Evolutionary conservation across 768 basidiomycete genomes (phyloP), one percentile per base, ranked within the genome.

Genomic region (Auriscalpium microsporum): DNA sequence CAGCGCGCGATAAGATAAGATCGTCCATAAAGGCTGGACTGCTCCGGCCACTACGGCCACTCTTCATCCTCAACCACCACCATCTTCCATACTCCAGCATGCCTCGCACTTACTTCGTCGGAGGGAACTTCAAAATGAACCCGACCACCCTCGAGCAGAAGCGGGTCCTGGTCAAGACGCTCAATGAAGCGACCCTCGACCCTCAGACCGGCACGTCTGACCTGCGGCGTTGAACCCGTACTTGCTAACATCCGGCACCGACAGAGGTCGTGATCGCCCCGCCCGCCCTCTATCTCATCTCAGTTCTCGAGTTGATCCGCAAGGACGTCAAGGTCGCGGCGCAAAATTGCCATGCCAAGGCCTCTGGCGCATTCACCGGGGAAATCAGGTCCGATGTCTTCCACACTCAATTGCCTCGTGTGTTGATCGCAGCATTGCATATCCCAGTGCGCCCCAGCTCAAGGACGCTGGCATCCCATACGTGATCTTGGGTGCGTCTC

Each of bases 41-140:
- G 28, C 28, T 28, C 28, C 28, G 28, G 28, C 28, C 28, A 5
- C 28, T 28, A 28, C 28, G 28, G 28, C 28, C 28, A 28, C 28
- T 28, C 28, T 28, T 28, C 28, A 28, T 28, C 7, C 7, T 28
- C 28, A 28, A 28, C 28, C 28, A 28, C 40, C 40, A 11, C 40
- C 40, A 42, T 42, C 40, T 9, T 13, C 17, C 49, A n/a, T 50
- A 8, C 16, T 19, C 58, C 33, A 54, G 50, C 40, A 87, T 88
- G 89, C 56, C 85, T 58, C 90, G 92, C 67, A 75, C 82, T 70
- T 95, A 94, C 76, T 94, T 96, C 68, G 93, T 90, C 64, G 95
- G 95, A 59, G 91, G 94, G 34, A 97, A 98, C 81, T 97, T 95
- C 83, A 99, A 97, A 78, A 86, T 98, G 86, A 95, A 97, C 76